Percentiles rank a stretch among this genome's conserved stretches.
Evolutionary conservation across 192 early-diverging fungal genomes (phyloP).

Genomic region (Allomyces javanicus): DNA sequence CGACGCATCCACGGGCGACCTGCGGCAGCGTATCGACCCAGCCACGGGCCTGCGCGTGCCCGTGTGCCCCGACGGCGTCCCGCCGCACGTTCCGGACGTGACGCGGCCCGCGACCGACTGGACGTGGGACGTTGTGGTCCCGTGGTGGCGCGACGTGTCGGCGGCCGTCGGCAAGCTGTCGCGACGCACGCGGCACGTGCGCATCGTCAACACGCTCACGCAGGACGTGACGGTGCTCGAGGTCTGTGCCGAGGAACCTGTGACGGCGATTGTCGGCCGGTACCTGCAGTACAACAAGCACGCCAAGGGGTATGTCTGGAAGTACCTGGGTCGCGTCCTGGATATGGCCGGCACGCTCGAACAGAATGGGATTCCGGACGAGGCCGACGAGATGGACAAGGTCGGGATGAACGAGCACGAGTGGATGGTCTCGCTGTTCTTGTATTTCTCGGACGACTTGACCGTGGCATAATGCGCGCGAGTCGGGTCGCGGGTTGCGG

Average conservation of each 20-base stretch:
- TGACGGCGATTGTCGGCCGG: constrained; percentile 31
- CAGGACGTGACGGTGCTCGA: constrained; percentile 31
- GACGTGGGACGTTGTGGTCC: constrained; percentile 4
- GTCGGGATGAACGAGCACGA: constrained; percentile 30
- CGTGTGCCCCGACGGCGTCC: constrained; percentile 25
- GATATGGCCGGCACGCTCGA: constrained; percentile 34
- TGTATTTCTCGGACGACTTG: constrained; percentile 26
- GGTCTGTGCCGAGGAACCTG: constrained; percentile 29
- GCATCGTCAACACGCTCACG: constrained; percentile 34
- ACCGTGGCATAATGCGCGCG: constrained; percentile 2
- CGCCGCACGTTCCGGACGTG: constrained; percentile 21
- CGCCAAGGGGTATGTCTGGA: constrained; percentile 45
- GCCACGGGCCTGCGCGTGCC: constrained; percentile 6
- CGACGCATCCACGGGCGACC: constrained; percentile 24
- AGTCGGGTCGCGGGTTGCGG: too few species aligned
- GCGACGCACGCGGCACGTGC: constrained; percentile 22
- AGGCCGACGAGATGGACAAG: constrained; percentile 18
- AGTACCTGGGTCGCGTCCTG: constrained; percentile 25
- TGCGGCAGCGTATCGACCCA: constrained; percentile 7
- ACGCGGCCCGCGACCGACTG: not conserved
- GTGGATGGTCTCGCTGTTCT: constrained; percentile 29
- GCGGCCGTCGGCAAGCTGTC: constrained; percentile 19
- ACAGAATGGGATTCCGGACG: constrained; percentile 31
- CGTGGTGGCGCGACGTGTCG: constrained; percentile 25
- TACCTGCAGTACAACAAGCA: constrained; percentile 27